Evolutionary conservation across 306 rosid species (phyloP).

Genomic region (Psophocarpus tetragonolobus): DNA sequence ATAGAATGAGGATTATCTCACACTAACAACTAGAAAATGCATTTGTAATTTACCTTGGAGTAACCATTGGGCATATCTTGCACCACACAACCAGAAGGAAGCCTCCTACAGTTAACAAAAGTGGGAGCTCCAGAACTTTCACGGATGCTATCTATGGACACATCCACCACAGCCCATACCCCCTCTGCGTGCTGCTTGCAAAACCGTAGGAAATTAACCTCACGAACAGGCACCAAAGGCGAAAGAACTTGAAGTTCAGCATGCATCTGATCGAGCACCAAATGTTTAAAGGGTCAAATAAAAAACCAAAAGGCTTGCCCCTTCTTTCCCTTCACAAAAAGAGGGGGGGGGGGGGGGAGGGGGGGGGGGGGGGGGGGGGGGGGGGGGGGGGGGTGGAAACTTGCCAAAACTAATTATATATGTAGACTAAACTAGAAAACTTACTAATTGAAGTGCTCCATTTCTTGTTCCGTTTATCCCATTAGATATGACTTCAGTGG

Average conservation of each 20-base stretch:
- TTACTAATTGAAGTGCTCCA: constrained; percentile 88
- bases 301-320: neutral
- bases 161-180: constrained; percentile 93
- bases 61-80: constrained; percentile 99
- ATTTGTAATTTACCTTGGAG: constrained; percentile 69
- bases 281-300: neutral
- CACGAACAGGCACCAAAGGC: constrained; percentile 87
- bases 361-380: no score
- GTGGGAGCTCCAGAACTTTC: constrained; percentile 57
- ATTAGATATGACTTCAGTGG: constrained; percentile 71
- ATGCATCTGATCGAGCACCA: constrained; percentile 62
- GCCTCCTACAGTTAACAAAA: constrained; percentile 73
- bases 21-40: neutral
- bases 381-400: no score
- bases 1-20: neutral
- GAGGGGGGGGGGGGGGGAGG: no score
- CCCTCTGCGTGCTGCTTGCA: constrained; percentile 99
- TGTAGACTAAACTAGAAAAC: constrained; percentile 12
- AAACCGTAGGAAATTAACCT: constrained; percentile 77
- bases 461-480: constrained; percentile 92
- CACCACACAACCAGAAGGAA: constrained; percentile 97
- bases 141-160: constrained; percentile 65
- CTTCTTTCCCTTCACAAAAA: neutral
- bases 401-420: neutral
- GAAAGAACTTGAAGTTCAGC: constrained; percentile 95